phyloP scores from a whole-genome alignment of 352 stramenopile genomes.

The Phytophthora lateralis region DNA sequence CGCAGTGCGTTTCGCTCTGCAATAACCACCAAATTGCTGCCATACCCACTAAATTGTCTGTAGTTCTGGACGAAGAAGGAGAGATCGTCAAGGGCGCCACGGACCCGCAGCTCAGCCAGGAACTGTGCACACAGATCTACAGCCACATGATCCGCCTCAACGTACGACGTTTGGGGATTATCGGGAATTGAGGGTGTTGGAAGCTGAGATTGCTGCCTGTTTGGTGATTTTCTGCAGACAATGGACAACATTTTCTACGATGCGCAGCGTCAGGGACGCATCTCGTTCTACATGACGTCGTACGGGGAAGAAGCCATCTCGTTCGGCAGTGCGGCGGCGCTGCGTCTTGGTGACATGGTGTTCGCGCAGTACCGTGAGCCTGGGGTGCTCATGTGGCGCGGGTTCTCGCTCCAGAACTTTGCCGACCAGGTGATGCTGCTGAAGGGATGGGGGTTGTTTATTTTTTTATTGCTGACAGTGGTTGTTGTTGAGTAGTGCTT shows the following conservation, averaged over 20 bases:
- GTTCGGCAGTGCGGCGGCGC: slow-evolving; percentile 93
- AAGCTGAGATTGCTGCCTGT: slow-evolving; percentile 9
- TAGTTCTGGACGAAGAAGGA: slow-evolving; percentile 88
- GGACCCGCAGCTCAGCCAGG: slow-evolving; percentile 77
- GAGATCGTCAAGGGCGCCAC: slow-evolving; percentile 71
- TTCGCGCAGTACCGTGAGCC: slow-evolving; percentile 98
- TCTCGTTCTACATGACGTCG: slow-evolving; percentile 97
- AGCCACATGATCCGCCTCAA: slow-evolving; percentile 84
- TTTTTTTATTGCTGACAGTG: neutral
- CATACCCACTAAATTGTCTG: slow-evolving; percentile 6
- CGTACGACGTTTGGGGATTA: slow-evolving; percentile 32
- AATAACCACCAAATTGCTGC: slow-evolving; percentile 3
- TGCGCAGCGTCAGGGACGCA: slow-evolving; percentile 96
- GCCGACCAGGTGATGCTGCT: slow-evolving; percentile 80
- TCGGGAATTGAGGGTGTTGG: neutral
- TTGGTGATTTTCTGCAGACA: slow-evolving; percentile 49
- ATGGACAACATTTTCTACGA: slow-evolving; percentile 99
- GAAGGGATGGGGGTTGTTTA: neutral
- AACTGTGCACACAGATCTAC: slow-evolving; percentile 89
- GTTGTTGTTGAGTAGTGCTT: slow-evolving; percentile 79
- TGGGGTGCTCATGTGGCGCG: slow-evolving; percentile 98
- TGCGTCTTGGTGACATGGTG: slow-evolving; percentile 92
- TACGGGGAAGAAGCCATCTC: slow-evolving; percentile 96
- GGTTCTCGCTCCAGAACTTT: slow-evolving; percentile 97
- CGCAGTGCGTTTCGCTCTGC: slow-evolving; percentile 66